Base-by-base conservation (phyloP, 768 basidiomycete genomes). In the Rhodotorula diobovata region DNA sequence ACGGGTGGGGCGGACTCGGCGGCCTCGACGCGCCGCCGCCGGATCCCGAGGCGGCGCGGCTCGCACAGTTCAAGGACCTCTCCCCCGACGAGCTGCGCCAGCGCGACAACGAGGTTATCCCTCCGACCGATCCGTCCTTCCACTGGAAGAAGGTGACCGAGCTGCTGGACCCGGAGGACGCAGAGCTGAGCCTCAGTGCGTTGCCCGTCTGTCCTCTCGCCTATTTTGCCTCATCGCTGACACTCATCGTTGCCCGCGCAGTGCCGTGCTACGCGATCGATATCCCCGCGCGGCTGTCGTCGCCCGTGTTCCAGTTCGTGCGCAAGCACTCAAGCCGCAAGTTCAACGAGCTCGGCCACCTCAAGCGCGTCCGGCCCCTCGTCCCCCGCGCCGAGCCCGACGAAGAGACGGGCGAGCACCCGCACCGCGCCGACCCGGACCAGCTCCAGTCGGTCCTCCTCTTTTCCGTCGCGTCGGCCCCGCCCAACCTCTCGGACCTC, bases 81-180 rank as follows among this genome's bases (percentile, higher is more conserved):
- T 28, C 62, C 25, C 43, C 32, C 25, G 54, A 28, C n/a, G 56
- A 67, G 45, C 46, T 70, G 5, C 30, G 25, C 20, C 55, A 66
- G 54, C 54, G 69, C 35, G 70, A 76, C 41, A 25, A 54, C 37
- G 72, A 73, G 53, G 30, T 73, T 28, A 30, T 73, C 21, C 59
- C 48, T n/a, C 67, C 68, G 39, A 76, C 72, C 77, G 41, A 66
- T 2, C 50, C 61, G 21, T 28, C 73, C 65, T 45, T 75, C 74
- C 45, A 71, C 76, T 61, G 76, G 76, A 46, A 63, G 32, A 70
- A 35, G 74, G 68, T 66, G 60, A 45, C 59, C 32, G 66, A 66
- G 43, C 61, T 70, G 35, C 35, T 72, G n/a, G 74, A 76, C 56
- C 73, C 73, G 28, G 73, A 75, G 50, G 67, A 75, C 21, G 57